Evolutionary conservation across 2,329 filamentous ascomycete species (phyloP).

Genomic region (Alternaria angustiovoidea): DNA sequence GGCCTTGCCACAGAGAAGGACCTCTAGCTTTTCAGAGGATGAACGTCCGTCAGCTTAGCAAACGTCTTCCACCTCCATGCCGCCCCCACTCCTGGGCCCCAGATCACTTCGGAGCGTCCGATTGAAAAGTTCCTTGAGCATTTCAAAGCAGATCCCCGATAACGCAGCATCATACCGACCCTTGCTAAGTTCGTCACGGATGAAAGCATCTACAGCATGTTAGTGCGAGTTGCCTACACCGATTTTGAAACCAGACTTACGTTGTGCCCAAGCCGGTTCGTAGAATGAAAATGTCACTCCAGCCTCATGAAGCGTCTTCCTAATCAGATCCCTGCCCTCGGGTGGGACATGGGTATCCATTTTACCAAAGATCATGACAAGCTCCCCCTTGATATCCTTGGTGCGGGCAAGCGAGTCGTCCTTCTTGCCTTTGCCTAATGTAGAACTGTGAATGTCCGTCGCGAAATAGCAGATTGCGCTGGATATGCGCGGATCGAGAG

Average conservation of each 20-base stretch:
- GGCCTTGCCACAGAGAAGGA: background rate
- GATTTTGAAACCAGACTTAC: constrained; percentile 51
- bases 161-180: constrained; percentile 92
- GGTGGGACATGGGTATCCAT: constrained; percentile 90
- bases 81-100: constrained; percentile 70
- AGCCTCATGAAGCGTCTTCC: constrained; percentile 79
- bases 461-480: constrained; percentile 90
- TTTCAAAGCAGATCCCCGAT: constrained; percentile 87
- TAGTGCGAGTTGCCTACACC: background rate
- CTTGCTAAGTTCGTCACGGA: constrained; percentile 90
- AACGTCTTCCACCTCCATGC: constrained; percentile 73
- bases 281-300: constrained; percentile 81
- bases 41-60: constrained; percentile 54
- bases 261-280: constrained; percentile 92
- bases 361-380: constrained; percentile 91
- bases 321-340: constrained; percentile 81
- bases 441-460: constrained; percentile 84
- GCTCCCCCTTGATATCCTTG: constrained; percentile 75
- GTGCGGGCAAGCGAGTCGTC: constrained; percentile 70
- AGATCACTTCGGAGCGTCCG: constrained; percentile 80
- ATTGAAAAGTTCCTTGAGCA: constrained; percentile 85
- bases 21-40: fast-evolving
- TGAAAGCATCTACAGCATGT: constrained; percentile 74
- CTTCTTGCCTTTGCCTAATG: constrained; percentile 72
- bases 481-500: constrained; percentile 77